Evolutionary conservation across 1,284 basidiomycete genomes (phyloP).

Genomic region (Cerioporus squamosus): DNA sequence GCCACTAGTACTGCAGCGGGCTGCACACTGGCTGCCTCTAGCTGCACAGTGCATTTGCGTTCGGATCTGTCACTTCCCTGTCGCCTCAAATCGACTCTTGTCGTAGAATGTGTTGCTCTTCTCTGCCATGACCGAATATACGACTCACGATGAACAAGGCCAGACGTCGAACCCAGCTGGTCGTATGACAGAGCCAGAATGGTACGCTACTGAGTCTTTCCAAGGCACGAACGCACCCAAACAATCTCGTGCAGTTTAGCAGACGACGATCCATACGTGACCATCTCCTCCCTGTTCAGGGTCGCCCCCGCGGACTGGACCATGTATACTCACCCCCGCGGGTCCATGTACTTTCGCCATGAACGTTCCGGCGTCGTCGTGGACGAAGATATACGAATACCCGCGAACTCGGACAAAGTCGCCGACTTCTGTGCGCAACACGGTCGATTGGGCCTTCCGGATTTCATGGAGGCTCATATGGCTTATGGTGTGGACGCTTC

Average conservation of each 20-base stretch:
- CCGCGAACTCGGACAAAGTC: slow-evolving; percentile 33
- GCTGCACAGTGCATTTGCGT: no score
- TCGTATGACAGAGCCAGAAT: not conserved
- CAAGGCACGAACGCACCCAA: no score
- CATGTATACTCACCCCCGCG: slow-evolving; percentile 40
- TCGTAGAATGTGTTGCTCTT: no score
- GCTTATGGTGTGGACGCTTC: slow-evolving; percentile 19
- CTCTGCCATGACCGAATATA: no score
- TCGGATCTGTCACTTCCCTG: no score
- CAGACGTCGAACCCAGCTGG: no score
- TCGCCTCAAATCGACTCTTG: no score
- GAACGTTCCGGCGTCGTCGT: slow-evolving; percentile 42
- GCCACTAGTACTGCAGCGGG: no score
- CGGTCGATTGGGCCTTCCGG: slow-evolving; percentile 34
- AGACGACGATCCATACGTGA: slow-evolving; percentile 15
- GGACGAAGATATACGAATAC: slow-evolving; percentile 51
- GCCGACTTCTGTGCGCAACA: slow-evolving; percentile 33
- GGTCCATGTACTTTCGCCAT: slow-evolving; percentile 55
- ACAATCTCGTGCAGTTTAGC: not conserved
- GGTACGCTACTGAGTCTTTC: not conserved
- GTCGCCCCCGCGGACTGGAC: slow-evolving; percentile 31
- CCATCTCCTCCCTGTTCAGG: slow-evolving; percentile 2
- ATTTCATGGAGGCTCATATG: slow-evolving; percentile 43
- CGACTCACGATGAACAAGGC: no score
- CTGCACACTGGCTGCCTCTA: no score